Evolutionary conservation across 768 basidiomycete species (phyloP), one percentile per base, ranked within the genome.

Genomic region (Collybiopsis luxurians): DNA sequence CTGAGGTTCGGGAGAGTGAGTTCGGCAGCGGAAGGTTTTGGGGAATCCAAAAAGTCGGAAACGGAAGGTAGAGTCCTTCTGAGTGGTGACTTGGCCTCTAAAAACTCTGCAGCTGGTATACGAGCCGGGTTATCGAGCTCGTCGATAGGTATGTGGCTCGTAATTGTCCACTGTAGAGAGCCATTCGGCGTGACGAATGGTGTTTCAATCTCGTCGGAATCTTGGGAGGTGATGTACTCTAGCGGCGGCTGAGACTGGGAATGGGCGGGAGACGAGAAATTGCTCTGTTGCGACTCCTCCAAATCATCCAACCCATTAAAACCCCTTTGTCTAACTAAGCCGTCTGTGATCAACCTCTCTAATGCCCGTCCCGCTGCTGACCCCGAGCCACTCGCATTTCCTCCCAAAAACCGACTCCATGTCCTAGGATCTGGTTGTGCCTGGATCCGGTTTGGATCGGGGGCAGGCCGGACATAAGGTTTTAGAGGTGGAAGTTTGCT

Each of bases 401-500:
- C 30, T 31, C 31, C 21, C 10, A 2, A n/a, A 0, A 24, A 19
- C 13, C 36, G 31, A 24, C 12, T n/a, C 13, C 50, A 34, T 24
- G 11, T 38, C 13, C 10, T 19, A 48, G 31, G 50, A 43, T 61
- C 44, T 26, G 45, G 36, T 43, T 57, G 45, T 40, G 26, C 4
- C 4, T 39, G n/a, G 38, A 55, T 26, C 60, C 79, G 82, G 19
- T 79, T 69, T 64, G 82, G 84, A 21, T 78, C 76, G 1, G 74
- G 75, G 55, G 71, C 15, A 12, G 71, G 65, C 19, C 75, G 75
- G 17, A 74, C 77, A 24, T 82, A 79, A 2, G 84, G 75, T 28
- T 71, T 73, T 39, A 90, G 77, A 9, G 84, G 83, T 1, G 87
- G 85, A 45, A 89, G 71, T 26, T 72, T 83, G 70, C 77, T 85